Evolutionary conservation across 1,284 basidiomycete genomes (phyloP).

Genomic region (Heterobasidion parviporum): DNA sequence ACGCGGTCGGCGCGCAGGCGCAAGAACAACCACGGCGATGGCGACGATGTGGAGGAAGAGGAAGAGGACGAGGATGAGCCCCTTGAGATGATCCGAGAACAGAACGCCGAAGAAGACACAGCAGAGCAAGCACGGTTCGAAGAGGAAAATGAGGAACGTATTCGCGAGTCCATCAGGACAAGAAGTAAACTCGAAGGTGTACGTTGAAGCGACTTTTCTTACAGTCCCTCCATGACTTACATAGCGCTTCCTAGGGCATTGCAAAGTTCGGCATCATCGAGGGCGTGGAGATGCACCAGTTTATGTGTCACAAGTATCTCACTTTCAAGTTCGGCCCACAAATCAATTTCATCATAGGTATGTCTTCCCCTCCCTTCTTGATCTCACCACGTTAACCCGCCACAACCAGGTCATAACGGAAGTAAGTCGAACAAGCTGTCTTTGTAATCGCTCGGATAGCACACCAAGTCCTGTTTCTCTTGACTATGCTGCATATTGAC

Average conservation of each 20-base stretch:
- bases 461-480: too few relatives aligned
- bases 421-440: conserved; percentile 38
- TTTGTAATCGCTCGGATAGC: neutral
- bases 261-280: conserved; percentile 87
- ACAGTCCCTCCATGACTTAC: conserved; percentile 1
- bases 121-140: conserved; percentile 54
- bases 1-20: conserved; percentile 18
- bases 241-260: conserved; percentile 40
- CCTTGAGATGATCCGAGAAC: neutral
- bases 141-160: conserved; percentile 43
- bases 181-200: conserved; percentile 52
- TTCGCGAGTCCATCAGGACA: conserved; percentile 46
- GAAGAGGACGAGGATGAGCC: conserved; percentile 18
- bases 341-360: conserved; percentile 96
- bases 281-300: conserved; percentile 81
- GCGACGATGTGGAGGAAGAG: conserved; percentile 16
- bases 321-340: conserved; percentile 80
- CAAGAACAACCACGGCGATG: conserved; percentile 22
- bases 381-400: neutral
- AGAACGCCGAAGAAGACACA: conserved; percentile 29
- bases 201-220: conserved; percentile 16
- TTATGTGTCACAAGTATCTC: conserved; percentile 93
- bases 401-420: conserved; percentile 61
- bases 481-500: neutral
- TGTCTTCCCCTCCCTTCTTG: conserved; percentile 18